Base-by-base conservation (phyloP, 164 flowering plant species). In the Piper betle region DNA sequence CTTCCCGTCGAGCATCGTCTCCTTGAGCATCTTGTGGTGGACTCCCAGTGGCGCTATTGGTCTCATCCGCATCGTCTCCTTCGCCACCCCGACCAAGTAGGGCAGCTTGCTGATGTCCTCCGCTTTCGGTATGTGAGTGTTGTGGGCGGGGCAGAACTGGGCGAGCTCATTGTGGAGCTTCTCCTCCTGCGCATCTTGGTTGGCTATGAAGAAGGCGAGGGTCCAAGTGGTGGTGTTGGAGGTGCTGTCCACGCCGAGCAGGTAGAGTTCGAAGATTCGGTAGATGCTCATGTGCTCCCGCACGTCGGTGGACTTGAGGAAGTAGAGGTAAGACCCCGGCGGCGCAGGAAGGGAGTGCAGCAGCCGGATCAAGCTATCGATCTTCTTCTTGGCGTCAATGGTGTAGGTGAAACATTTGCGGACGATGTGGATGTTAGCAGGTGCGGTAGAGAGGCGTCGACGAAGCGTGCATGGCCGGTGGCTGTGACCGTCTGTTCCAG, bases 241-340 rank as follows among this genome's bases (percentile, higher is more conserved):
- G 13, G 69, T 70, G 68, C 73, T 65, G 39, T 70, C 73, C 9
- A 66, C 52, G 3, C 46, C 65, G 3, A 70, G 69, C 59, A 62
- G 18, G 59, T 61, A 25, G 33, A 56, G 19, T 58, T 69, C 68
- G 40, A 64, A 69, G 7, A 69, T n/a, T 18, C 25, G 55, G 39
- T 61, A 69, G 52, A 65, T 65, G 39, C 52, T 39, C 4, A 69
- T 65, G 2, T 65, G 65, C 41, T 69, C 72, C 3, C 43, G 13
- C 42, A 56, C 39, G 52, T 59, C 41, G 17, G 64, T 64, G 15
- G 65, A 61, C 48, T 61, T 65, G 13, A 69, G 65, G 62, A 69
- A 64, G 65, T 61, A 42, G 46, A 69, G 53, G 58, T 60, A 62
- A 57, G 62, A 55, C 52, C 60, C 52, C 8, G 46, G 53, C 38